Conservation (phyloP, 345 rosid genomes). For the Geranium brycei region DNA sequence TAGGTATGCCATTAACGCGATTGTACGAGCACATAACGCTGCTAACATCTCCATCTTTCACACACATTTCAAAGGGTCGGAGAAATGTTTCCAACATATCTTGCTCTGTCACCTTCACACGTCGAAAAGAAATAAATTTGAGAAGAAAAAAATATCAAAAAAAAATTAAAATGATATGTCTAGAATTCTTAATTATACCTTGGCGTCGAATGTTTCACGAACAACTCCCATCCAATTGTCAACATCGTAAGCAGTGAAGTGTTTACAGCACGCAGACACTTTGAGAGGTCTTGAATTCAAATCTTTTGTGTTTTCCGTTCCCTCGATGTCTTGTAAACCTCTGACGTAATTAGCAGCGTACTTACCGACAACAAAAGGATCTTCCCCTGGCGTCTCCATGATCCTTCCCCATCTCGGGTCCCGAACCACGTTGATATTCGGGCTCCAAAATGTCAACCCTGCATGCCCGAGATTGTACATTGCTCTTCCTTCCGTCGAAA, state of each 20-base stretch:
- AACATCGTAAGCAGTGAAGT: conserved; percentile 31
- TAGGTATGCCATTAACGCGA: conserved; percentile 29
- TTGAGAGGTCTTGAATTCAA: conserved; percentile 28
- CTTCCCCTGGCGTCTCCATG: conserved; percentile 35
- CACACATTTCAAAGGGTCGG: conserved; percentile 31
- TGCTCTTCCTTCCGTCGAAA: conserved; percentile 40
- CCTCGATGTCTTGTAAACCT: conserved; percentile 36
- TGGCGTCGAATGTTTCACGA: conserved; percentile 19
- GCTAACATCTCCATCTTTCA: conserved; percentile 35
- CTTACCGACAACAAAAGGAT: conserved; percentile 26
- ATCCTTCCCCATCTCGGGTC: conserved; percentile 43
- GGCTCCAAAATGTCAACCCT: conserved; percentile 38
- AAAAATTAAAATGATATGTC: no score
- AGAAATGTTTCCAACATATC: conserved; percentile 27
- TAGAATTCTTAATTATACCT: conserved; percentile 6
- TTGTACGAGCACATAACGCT: conserved; percentile 43
- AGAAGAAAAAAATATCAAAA: no score
- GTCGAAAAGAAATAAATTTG: no score
- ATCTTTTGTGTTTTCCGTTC: conserved; percentile 8
- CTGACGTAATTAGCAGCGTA: conserved; percentile 29
- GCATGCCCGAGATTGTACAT: conserved; percentile 38
- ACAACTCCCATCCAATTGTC: conserved; percentile 30
- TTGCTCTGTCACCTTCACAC: conserved; percentile 20
- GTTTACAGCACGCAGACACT: conserved; percentile 35
- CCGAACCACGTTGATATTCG: conserved; percentile 28